phyloP scores from a whole-genome alignment of 352 stramenopile genomes.

The Globisporangium barbulae region DNA sequence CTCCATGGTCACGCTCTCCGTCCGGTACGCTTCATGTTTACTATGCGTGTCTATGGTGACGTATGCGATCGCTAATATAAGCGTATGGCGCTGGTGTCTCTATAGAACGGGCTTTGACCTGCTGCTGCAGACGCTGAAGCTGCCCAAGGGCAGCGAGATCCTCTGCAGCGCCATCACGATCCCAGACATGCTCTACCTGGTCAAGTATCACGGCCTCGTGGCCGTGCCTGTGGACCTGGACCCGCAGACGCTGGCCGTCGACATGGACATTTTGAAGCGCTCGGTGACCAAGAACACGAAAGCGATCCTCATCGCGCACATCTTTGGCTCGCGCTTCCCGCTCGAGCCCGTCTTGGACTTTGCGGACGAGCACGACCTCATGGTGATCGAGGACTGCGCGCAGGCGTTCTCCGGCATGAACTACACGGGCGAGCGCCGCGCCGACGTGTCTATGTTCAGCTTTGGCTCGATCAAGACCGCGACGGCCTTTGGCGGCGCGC shows the following conservation, averaged over 20 bases:
- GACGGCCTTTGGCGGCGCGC: constrained; percentile 70
- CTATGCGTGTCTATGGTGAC: neutral
- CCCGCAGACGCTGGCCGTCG: constrained; percentile 54
- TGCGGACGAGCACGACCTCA: constrained; percentile 42
- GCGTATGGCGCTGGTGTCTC: neutral
- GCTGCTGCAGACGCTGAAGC: constrained; percentile 67
- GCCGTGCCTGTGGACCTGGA: constrained; percentile 71
- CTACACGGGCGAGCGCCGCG: constrained; percentile 60
- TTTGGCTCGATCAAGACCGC: constrained; percentile 88
- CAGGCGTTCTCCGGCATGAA: constrained; percentile 63
- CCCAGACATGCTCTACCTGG: constrained; percentile 81
- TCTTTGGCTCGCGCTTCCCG: constrained; percentile 70
- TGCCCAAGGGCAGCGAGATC: constrained; percentile 65
- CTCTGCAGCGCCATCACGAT: constrained; percentile 84
- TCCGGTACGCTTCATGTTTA: constrained; percentile 37
- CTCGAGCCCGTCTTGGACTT: constrained; percentile 52
- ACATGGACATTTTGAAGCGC: constrained; percentile 40
- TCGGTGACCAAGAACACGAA: constrained; percentile 61
- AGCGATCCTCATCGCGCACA: constrained; percentile 72
- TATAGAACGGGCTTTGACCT: constrained; percentile 79
- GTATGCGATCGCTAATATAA: neutral
- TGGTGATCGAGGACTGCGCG: constrained; percentile 80
- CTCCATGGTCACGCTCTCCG: constrained; percentile 66
- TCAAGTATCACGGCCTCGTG: constrained; percentile 72
- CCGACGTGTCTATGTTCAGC: constrained; percentile 83